phyloP scores from a whole-genome alignment of 2,329 filamentous ascomycete species.

The Elsinoe necatrix region DNA sequence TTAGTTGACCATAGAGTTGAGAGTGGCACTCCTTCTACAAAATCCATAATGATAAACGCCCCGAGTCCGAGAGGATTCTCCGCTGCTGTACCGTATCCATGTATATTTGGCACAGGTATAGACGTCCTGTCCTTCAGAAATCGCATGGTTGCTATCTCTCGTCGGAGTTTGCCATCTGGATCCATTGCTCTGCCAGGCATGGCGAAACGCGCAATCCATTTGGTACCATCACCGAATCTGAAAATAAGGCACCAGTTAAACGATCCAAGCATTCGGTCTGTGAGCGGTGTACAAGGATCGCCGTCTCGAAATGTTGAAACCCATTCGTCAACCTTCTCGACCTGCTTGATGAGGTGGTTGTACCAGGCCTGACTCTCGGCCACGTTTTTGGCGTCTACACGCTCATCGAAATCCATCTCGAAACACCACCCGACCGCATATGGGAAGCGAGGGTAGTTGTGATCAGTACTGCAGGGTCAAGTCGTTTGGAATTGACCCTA shows the following conservation, averaged over 20 bases:
- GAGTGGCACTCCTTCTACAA: constrained; percentile 16
- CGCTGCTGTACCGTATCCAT: constrained; percentile 16
- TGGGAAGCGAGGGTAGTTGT: no score
- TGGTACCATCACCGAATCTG: constrained; percentile 13
- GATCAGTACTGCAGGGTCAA: no score
- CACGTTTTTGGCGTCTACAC: not conserved
- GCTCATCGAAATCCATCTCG: constrained; percentile 1
- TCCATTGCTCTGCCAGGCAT: constrained; percentile 14
- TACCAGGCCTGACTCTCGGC: not conserved
- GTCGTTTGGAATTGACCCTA: no score
- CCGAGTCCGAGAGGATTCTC: constrained; percentile 18
- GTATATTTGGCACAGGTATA: constrained; percentile 17
- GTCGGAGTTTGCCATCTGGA: constrained; percentile 18
- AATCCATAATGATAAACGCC: constrained; percentile 18
- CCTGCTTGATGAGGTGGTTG: not conserved
- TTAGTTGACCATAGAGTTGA: not conserved
- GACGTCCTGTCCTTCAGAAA: constrained; percentile 17
- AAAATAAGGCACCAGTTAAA: constrained; percentile 25
- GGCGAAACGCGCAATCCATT: constrained; percentile 18
- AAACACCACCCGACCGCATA: no score
- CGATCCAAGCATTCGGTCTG: constrained; percentile 16
- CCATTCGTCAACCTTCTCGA: not conserved
- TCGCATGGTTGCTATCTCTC: constrained; percentile 18
- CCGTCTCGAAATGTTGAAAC: not conserved
- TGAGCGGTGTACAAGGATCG: not conserved